phyloP scores from a whole-genome alignment of 345 rosid genomes.

The Pistacia integerrima region DNA sequence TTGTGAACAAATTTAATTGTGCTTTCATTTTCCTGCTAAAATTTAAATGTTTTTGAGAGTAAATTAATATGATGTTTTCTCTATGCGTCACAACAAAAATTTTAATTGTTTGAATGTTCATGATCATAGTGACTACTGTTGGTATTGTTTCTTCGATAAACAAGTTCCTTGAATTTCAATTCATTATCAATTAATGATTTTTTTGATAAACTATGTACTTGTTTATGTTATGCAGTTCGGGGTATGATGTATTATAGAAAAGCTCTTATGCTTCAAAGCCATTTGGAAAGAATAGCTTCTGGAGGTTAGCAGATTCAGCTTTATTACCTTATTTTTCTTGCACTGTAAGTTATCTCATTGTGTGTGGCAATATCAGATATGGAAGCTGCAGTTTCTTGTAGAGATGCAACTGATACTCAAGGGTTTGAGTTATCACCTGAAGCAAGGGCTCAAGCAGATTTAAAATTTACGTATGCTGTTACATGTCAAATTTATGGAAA shows the following conservation, averaged over 20 bases:
- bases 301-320: slow-evolving; percentile 58
- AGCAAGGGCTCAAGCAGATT: slow-evolving; percentile 87
- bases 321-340: slow-evolving; percentile 18
- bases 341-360: slow-evolving; percentile 22
- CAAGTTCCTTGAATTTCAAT: background rate
- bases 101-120: background rate
- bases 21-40: too few species aligned
- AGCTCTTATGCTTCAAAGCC: slow-evolving; percentile 92
- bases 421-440: slow-evolving; percentile 95
- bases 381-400: slow-evolving; percentile 58
- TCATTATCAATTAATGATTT: background rate
- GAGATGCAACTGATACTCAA: slow-evolving; percentile 56
- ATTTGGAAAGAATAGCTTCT: slow-evolving; percentile 66
- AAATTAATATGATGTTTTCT: background rate
- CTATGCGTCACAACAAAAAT: background rate
- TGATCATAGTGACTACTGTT: background rate
- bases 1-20: background rate
- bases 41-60: too few species aligned
- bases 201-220: slow-evolving; percentile 7
- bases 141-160: background rate
- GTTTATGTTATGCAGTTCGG: slow-evolving; percentile 65
- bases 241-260: slow-evolving; percentile 99
- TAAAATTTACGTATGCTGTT: slow-evolving; percentile 91
- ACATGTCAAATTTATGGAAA: slow-evolving; percentile 98
- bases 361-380: slow-evolving; percentile 46